Base-by-base conservation (phyloP, 345 rosid species). In the Gossypium turneri region DNA sequence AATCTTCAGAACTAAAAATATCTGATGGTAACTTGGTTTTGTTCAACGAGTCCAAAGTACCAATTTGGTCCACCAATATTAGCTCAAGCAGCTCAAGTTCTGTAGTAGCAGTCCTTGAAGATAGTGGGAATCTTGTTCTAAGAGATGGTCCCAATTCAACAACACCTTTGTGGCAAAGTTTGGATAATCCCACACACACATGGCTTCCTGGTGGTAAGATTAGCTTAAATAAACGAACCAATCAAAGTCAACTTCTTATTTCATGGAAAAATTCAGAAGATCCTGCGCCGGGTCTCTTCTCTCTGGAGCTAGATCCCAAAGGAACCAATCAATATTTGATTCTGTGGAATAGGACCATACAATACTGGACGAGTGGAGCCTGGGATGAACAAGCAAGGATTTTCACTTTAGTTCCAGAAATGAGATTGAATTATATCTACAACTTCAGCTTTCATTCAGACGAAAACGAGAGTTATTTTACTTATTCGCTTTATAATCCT, bases 171-270 rank as follows among this genome's bases (percentile, higher is more conserved):
- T 94, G 98, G 98, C 89, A 90, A 85, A 90, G 97, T 78, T 86
- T 90, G 60, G 96, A 94, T 62, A 78, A 85, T 53, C 98, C 89
- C 0, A 75, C 84, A 1, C 2, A 87, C 79, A 90, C 96, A 43
- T 92, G 96, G 93, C 93, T 90, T 2, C 94, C 96, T 2, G 93
- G 97, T 11, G 85, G 83, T 3, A 90, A 83, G 65, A 7, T 94
- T 47, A 85, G 86, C 65, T 72, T 78, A 5, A 75, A 87, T 78
- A 92, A 84, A 75, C 74, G 58, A 51, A 84, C 83, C 19, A 75
- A 73, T 0, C 73, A 17, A 38, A 80, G 74, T 67, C 88, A 82
- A 60, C 75, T 58, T 27, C 87, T 94, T 17, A 75, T 80, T 12
- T 93, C 92, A 1, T 93, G 92, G 97, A 91, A 80, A 76, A 91